Evolutionary conservation across 2,329 filamentous ascomycete species (phyloP).

Genomic region (Fusarium subtropicale): DNA sequence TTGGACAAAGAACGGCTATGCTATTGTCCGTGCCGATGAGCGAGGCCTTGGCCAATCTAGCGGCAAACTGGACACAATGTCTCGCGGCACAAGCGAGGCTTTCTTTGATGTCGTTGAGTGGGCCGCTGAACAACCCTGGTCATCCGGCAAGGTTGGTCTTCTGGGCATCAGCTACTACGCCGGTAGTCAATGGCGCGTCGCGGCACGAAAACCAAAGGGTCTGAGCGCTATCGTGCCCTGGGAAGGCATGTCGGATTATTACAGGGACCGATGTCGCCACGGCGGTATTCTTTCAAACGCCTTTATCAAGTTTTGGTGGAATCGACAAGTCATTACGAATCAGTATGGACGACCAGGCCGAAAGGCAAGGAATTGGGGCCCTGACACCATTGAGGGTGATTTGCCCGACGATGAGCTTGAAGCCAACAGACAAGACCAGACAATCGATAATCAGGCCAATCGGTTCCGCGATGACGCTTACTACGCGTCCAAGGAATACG

Average conservation of each 20-base stretch:
- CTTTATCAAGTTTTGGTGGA: conserved; percentile 60
- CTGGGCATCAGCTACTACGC: conserved; percentile 62
- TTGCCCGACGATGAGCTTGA: conserved; percentile 63
- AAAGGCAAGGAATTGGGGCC: conserved; percentile 63
- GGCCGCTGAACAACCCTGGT: conserved; percentile 59
- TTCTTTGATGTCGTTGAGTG: conserved; percentile 64
- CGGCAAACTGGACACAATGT: conserved; percentile 62
- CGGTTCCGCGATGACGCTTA: conserved; percentile 72
- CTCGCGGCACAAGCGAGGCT: conserved; percentile 58
- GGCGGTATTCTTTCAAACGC: conserved; percentile 70
- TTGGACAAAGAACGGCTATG: conserved; percentile 67
- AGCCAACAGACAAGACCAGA: conserved; percentile 62
- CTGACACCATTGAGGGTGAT: conserved; percentile 69
- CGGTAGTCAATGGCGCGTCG: conserved; percentile 62
- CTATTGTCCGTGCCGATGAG: conserved; percentile 65
- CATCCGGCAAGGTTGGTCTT: conserved; percentile 60
- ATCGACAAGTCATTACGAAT: conserved; percentile 57
- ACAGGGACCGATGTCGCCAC: conserved; percentile 68
- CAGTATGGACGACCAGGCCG: conserved; percentile 72
- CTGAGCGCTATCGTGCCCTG: conserved; percentile 60
- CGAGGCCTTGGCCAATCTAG: conserved; percentile 61
- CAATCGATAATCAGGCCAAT: conserved; percentile 59
- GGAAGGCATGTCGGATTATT: conserved; percentile 67
- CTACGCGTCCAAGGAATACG: conserved; percentile 74
- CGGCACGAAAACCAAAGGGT: conserved; percentile 59